A percentile compares a stretch with the other conserved stretches of the same genome.
These are phyloP conservation scores for Calonectria crousiana DNA, from an alignment of 2,329 filamentous ascomycete genomes.

Conservation along the genomic window DNA sequence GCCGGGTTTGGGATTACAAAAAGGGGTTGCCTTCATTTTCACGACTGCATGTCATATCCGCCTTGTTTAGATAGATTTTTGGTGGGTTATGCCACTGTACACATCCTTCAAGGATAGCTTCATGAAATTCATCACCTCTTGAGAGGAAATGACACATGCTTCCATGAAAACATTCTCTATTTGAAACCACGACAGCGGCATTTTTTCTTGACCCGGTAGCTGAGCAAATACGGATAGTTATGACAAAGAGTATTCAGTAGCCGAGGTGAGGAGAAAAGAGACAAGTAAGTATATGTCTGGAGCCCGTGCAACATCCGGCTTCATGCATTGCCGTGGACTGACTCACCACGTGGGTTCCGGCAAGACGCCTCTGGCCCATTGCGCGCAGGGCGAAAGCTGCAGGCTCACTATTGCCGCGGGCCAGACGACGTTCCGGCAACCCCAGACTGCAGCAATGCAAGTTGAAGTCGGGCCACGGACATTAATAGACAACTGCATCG, in stretches of 20 bases:
- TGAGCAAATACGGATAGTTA: not conserved
- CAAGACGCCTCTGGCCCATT: not conserved
- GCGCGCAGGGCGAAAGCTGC: not conserved
- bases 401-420: not conserved
- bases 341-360: conserved; percentile 33
- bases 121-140: not conserved
- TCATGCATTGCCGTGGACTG: conserved; percentile 21
- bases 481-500: not conserved
- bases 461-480: not conserved
- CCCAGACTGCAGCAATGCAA: not conserved
- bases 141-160: not conserved
- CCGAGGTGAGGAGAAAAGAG: conserved; percentile 11
- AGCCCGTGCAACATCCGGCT: not conserved
- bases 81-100: not conserved
- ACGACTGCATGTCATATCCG: not conserved
- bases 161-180: not conserved
- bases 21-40: not conserved
- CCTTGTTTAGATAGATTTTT: not conserved
- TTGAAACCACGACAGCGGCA: not conserved
- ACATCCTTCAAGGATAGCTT: not conserved
- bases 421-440: not conserved
- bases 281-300: not conserved
- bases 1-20: conserved; percentile 6
- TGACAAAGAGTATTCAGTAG: not conserved
- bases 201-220: not conserved